A percentile compares a stretch with the other conserved stretches of the same genome.
phyloP scores from a whole-genome alignment of 306 rosid species.

The Quercus rubra region DNA sequence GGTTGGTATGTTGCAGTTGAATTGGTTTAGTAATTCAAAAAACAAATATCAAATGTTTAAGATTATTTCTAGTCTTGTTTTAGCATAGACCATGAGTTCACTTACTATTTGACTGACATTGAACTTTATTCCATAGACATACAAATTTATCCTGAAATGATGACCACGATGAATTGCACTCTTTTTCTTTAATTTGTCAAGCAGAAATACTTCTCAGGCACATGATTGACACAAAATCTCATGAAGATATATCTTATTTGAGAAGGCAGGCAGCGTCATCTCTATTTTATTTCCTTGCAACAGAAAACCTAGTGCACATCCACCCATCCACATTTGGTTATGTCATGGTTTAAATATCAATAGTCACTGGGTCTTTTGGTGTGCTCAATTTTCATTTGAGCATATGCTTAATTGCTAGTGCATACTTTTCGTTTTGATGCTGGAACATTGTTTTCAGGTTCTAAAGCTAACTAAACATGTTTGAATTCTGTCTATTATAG shows the following conservation, averaged over 20 bases:
- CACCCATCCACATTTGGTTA: neutral
- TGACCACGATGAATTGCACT: neutral
- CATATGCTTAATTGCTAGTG: neutral
- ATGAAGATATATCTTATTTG: neutral
- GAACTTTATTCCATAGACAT: neutral
- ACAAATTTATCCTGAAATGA: neutral
- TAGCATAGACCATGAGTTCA: neutral
- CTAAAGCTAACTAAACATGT: conserved; percentile 20
- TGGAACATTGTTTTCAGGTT: conserved; percentile 2
- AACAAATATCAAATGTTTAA: neutral
- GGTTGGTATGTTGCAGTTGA: neutral
- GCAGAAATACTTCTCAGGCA: neutral
- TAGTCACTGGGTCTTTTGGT: neutral
- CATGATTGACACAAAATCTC: neutral
- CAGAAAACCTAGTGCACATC: neutral
- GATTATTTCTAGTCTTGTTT: neutral
- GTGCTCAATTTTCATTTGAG: neutral
- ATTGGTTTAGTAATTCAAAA: neutral
- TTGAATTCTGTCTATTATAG: conserved; percentile 17
- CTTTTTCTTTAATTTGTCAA: neutral
- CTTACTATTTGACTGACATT: neutral
- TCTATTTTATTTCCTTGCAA: neutral
- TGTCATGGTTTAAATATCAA: neutral
- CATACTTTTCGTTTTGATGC: neutral
- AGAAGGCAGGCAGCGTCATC: neutral